These are phyloP conservation scores for Sporothrix schenckii DNA, from an alignment of 2,329 filamentous ascomycete species.

Conservation along the genomic window DNA sequence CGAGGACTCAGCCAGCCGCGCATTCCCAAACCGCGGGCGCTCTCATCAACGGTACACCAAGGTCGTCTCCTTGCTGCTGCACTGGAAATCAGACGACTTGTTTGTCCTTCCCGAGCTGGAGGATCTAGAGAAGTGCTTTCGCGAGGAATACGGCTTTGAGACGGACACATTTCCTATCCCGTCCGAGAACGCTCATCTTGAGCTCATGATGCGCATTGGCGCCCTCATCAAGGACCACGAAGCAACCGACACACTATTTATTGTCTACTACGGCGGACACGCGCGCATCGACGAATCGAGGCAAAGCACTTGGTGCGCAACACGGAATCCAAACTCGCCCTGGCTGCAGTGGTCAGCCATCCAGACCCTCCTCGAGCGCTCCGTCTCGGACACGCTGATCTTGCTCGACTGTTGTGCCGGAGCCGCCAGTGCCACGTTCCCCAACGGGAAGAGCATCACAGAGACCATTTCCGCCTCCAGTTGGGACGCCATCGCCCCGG, in stretches of 20 bases:
- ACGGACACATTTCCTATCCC: constrained; percentile 63
- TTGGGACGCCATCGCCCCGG: constrained; percentile 63
- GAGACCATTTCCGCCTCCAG: constrained; percentile 65
- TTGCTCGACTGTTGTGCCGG: constrained; percentile 63
- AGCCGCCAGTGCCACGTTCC: constrained; percentile 62
- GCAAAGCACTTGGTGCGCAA: constrained; percentile 65
- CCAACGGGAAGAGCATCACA: constrained; percentile 61
- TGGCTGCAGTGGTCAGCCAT: constrained; percentile 65
- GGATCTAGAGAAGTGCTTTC: constrained; percentile 58
- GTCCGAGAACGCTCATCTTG: constrained; percentile 60
- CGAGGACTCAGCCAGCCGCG: constrained; percentile 59
- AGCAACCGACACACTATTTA: constrained; percentile 57
- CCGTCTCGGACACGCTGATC: constrained; percentile 60
- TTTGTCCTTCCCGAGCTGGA: constrained; percentile 62
- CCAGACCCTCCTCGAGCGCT: constrained; percentile 61
- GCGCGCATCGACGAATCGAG: constrained; percentile 62
- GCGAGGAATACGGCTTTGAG: constrained; percentile 58
- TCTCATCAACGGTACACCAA: constrained; percentile 59
- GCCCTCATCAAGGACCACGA: constrained; percentile 60
- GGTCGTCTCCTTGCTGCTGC: constrained; percentile 58
- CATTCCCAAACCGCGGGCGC: constrained; percentile 59
- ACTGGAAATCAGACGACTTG: constrained; percentile 62
- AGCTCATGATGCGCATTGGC: constrained; percentile 60
- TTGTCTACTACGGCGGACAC: constrained; percentile 64
- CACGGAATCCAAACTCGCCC: constrained; percentile 55